Conservation (phyloP, 2,329 filamentous ascomycete species). For the Calonectria honghensis region DNA sequence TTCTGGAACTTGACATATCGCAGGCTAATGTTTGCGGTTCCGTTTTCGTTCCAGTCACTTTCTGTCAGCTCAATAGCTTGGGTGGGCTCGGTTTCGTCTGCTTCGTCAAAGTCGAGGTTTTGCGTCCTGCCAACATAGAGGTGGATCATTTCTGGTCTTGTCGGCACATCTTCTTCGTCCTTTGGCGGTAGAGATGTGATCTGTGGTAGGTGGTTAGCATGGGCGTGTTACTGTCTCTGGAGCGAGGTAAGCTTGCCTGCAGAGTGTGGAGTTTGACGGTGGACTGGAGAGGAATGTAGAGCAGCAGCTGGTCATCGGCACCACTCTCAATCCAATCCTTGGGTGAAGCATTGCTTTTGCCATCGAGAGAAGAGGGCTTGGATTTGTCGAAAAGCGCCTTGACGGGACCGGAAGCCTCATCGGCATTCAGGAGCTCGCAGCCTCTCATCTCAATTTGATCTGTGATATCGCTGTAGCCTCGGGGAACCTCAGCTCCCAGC, state of each 20-base stretch:
- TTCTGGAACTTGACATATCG: constrained; percentile 99
- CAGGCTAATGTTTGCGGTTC: constrained; percentile 82
- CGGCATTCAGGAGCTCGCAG: constrained; percentile 91
- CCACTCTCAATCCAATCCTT: constrained; percentile 97
- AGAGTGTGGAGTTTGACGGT: constrained; percentile 92
- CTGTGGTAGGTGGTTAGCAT: constrained; percentile 67
- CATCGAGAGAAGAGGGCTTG: constrained; percentile 79
- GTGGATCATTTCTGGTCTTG: constrained; percentile 88
- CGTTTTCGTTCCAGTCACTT: constrained; percentile 87
- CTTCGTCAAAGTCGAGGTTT: constrained; percentile 96
- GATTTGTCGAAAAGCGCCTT: constrained; percentile 82
- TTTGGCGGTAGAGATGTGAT: constrained; percentile 87
- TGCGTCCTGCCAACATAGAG: constrained; percentile 92
- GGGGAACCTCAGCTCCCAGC: constrained; percentile 84
- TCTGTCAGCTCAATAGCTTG: constrained; percentile 85
- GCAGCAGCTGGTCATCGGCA: constrained; percentile 96
- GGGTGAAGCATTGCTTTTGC: constrained; percentile 64
- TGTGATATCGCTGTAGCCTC: constrained; percentile 89
- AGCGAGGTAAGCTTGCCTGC: constrained; percentile 68
- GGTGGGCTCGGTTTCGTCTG: constrained; percentile 87
- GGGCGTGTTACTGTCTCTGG: not conserved
- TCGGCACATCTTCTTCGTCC: constrained; percentile 83
- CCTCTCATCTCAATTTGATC: constrained; percentile 86
- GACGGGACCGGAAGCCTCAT: constrained; percentile 84
- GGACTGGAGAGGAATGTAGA: constrained; percentile 92